Evolutionary conservation across 1,284 basidiomycete species (phyloP).

Genomic region (Irpex lacteus): DNA sequence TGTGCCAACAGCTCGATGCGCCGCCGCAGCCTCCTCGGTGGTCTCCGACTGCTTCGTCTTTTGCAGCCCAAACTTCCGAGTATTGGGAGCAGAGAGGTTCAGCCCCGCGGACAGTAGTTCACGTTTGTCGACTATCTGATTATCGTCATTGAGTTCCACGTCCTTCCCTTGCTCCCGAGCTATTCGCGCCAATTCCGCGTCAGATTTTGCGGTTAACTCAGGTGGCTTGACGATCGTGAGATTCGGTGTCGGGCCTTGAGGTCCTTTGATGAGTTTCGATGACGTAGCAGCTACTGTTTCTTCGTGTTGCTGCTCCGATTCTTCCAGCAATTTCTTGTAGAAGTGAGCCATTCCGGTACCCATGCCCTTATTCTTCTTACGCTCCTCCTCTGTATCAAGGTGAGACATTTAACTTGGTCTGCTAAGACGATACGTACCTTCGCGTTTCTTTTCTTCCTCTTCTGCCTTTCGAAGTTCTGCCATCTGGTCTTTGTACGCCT

Average conservation of each 20-base stretch:
- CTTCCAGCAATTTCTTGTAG: constrained; percentile 81
- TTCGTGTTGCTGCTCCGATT: constrained; percentile 79
- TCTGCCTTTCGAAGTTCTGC: constrained; percentile 88
- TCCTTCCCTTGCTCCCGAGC: constrained; percentile 76
- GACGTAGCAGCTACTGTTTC: constrained; percentile 76
- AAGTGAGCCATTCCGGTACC: constrained; percentile 83
- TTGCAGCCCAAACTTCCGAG: constrained; percentile 54
- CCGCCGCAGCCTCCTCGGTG: constrained; percentile 34
- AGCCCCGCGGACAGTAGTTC: constrained; percentile 89
- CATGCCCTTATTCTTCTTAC: constrained; percentile 57
- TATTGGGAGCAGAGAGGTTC: constrained; percentile 84
- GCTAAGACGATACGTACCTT: constrained; percentile 58
- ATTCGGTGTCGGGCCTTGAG: constrained; percentile 56
- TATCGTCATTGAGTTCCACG: constrained; percentile 97
- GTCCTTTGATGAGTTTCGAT: constrained; percentile 56
- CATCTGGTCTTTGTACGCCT: constrained; percentile 97
- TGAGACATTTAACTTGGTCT: not conserved
- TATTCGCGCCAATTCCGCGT: constrained; percentile 66
- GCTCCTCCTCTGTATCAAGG: constrained; percentile 45
- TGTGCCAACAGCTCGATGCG: constrained; percentile 74
- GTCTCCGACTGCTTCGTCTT: constrained; percentile 17
- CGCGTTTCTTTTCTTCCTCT: constrained; percentile 83
- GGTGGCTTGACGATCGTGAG: constrained; percentile 72
- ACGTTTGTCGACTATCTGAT: constrained; percentile 95
- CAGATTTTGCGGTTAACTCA: constrained; percentile 58